Conservation (phyloP, 306 rosid genomes). For the Glycine tomentella region DNA sequence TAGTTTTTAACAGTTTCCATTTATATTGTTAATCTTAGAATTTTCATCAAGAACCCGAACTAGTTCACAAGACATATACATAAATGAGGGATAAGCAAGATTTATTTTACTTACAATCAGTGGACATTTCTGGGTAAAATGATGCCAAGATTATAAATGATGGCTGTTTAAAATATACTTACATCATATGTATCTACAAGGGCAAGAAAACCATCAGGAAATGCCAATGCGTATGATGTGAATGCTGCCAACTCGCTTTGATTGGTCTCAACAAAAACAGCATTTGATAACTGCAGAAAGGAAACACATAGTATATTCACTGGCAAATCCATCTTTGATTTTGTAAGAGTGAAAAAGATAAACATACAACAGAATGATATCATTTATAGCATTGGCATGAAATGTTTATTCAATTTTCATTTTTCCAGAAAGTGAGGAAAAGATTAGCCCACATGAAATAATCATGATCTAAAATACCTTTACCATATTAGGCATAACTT, state of each 20-base stretch:
- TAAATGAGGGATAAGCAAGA: constrained; percentile 31
- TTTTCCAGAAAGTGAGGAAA: constrained; percentile 14
- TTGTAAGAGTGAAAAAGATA: constrained; percentile 2
- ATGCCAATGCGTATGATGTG: constrained; percentile 94
- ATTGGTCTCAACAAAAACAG: constrained; percentile 89
- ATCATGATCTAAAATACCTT: constrained; percentile 10
- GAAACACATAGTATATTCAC: constrained; percentile 32
- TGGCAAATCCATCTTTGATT: constrained; percentile 36
- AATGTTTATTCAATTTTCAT: neutral
- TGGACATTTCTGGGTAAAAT: constrained; percentile 36
- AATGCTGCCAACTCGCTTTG: constrained; percentile 98
- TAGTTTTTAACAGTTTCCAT: too few relatives aligned
- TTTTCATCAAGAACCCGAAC: too few relatives aligned
- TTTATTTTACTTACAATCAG: constrained; percentile 27
- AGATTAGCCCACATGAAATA: neutral
- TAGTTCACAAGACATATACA: constrained; percentile 22
- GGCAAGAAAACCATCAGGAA: constrained; percentile 87
- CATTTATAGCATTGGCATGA: constrained; percentile 31
- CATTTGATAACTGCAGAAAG: constrained; percentile 76
- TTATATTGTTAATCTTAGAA: too few relatives aligned
- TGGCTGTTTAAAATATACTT: constrained; percentile 47
- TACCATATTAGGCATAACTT: neutral
- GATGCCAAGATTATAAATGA: constrained; percentile 8
- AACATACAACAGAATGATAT: constrained; percentile 36
- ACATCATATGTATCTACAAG: constrained; percentile 99